Evolutionary conservation across 164 flowering plant species (phyloP).

Genomic region (Piper longum): DNA sequence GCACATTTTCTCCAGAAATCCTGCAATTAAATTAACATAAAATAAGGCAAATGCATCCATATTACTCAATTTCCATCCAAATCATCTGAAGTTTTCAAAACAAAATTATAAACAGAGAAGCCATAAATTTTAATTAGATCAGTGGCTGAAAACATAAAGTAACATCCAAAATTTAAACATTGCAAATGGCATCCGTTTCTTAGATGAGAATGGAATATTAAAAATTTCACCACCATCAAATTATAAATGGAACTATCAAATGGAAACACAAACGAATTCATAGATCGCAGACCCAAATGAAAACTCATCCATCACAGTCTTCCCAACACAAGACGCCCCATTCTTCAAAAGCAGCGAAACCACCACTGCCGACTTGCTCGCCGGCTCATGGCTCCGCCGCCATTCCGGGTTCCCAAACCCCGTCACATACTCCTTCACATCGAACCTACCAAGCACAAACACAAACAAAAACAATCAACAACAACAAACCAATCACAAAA

Average conservation of each 20-base stretch:
- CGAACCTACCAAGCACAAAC: conserved; percentile 37
- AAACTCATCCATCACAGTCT: conserved; percentile 84
- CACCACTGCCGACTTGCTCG: conserved; percentile 49
- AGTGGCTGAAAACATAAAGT: no score
- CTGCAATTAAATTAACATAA: conserved; percentile 16
- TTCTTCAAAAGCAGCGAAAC: conserved; percentile 54
- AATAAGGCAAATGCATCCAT: not conserved
- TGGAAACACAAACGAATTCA: not conserved
- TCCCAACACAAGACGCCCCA: conserved; percentile 90
- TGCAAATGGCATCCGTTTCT: no score
- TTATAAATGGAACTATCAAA: no score
- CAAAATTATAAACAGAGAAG: no score
- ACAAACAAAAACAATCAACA: not conserved
- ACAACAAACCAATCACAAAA: not conserved
- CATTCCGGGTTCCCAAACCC: conserved; percentile 87
- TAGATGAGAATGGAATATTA: no score
- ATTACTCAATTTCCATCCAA: not conserved
- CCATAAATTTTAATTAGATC: no score
- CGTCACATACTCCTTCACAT: conserved; percentile 64
- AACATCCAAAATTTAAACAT: no score
- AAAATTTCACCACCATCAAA: no score
- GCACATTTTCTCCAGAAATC: conserved; percentile 68
- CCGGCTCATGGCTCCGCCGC: conserved; percentile 61
- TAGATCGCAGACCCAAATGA: conserved; percentile 46
- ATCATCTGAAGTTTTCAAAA: not conserved